A percentile compares a stretch with the other conserved stretches of the same genome.
phyloP scores from a whole-genome alignment of 768 basidiomycete species.

The Lactifluus subvellereus region DNA sequence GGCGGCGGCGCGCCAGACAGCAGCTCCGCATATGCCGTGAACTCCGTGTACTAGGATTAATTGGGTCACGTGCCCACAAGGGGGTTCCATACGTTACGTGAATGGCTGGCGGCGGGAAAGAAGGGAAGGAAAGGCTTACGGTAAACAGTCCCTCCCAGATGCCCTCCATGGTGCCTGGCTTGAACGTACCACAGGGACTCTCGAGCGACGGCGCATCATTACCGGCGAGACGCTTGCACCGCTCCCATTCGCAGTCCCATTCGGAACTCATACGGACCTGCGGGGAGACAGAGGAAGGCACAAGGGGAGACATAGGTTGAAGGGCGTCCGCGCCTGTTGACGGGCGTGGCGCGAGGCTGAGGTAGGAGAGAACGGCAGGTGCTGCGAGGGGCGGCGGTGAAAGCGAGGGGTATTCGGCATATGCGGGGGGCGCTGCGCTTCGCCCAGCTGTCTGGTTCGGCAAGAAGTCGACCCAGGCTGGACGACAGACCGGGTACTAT shows the following conservation, averaged over 20 bases:
- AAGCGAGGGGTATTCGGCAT: slow-evolving; percentile 40
- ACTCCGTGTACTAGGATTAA: slow-evolving; percentile 63
- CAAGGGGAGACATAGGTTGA: slow-evolving; percentile 28
- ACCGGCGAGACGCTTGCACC: slow-evolving; percentile 37
- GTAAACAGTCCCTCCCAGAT: slow-evolving; percentile 78
- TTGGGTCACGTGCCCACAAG: background rate
- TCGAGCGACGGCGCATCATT: slow-evolving; percentile 32
- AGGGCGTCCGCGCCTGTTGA: slow-evolving; percentile 26
- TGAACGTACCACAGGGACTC: slow-evolving; percentile 44
- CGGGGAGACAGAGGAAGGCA: slow-evolving; percentile 24
- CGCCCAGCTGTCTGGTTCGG: slow-evolving; percentile 30
- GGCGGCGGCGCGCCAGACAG: slow-evolving; percentile 62
- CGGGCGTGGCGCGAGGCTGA: slow-evolving; percentile 42
- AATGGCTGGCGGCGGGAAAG: background rate
- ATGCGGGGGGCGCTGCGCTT: slow-evolving; percentile 13
- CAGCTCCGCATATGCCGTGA: slow-evolving; percentile 74
- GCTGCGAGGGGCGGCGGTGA: slow-evolving; percentile 57
- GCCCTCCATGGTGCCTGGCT: slow-evolving; percentile 66
- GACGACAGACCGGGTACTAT: slow-evolving; percentile 57
- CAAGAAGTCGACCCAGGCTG: slow-evolving; percentile 54
- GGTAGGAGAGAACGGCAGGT: slow-evolving; percentile 67
- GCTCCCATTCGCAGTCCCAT: slow-evolving; percentile 69
- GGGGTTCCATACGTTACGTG: background rate
- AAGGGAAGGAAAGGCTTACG: slow-evolving; percentile 36
- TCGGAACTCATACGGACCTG: slow-evolving; percentile 38